Evolutionary conservation across 345 rosid genomes (phyloP), one percentile per base, ranked within the genome.

Genomic region (Toxicodendron radicans): DNA sequence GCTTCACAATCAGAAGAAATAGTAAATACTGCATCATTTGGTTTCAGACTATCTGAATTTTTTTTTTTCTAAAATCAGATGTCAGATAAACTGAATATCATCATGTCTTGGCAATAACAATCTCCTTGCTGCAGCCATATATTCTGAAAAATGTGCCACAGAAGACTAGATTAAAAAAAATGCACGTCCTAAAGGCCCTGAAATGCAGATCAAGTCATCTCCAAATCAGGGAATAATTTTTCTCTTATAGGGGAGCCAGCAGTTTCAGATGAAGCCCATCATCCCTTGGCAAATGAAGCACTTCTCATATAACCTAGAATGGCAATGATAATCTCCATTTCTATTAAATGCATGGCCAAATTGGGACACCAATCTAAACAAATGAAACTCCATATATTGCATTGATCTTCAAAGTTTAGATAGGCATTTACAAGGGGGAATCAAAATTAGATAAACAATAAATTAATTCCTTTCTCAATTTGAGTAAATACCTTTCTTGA

Each of bases 401-500:
- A 20, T 62, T 35, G 32, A 20, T 62, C 23, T 20, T 32, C 5
- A 4, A 20, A 32, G n/a, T 61, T 68, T 51, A 62, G 21, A 14
- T 12, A 62, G 33, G 17, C 46, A 51, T 33, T 61, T 59, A 9
- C 30, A 65, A 5, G 66, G 43, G 24, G 33, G 16, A 61, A 38
- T n/a, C 10, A 58, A 66, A 49, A 35, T 4, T 45, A 68, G 64
- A 64, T 24, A 69, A 66, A 52, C 65, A 45, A 58, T 17, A 27
- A 71, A 14, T 38, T 35, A 8, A 23, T 58, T 65, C 71, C 52
- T 33, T 51, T 59, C n/a, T 66, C 54, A 49, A n/a, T 30, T 49
- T 5, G 49, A 70, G 57, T 62, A 85, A 88, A 74, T 45, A 93
- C 99, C 98, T 95, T 95, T 81, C 99, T 85, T 70, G 98, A 93